Base-by-base conservation (phyloP, 2,329 filamentous ascomycete genomes). In the Byssothecium circinans region DNA sequence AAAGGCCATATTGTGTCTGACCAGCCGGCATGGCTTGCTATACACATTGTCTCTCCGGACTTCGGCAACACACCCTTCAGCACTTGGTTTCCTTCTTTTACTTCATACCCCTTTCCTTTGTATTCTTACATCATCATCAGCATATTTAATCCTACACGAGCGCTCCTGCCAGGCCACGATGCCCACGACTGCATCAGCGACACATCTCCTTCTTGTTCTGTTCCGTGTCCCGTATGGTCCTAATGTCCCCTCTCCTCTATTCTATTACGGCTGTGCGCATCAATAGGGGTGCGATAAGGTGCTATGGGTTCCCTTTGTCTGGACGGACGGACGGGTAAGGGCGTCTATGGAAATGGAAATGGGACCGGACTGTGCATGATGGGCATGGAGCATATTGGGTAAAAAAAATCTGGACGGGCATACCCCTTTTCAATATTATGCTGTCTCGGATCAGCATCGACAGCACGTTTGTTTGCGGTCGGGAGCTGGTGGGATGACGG, bases 371-470 rank as follows among this genome's bases (percentile, higher is more conserved):
- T 58, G 52, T 59, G 58, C 62, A 69, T 64, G 47, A 55, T 14
- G 29, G 46, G 62, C 62, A 62, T 62, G 62, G 61, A 56, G 60
- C 62, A 66, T 65, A 54, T 59, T 18, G 56, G 62, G 47, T 49
- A 52, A 53, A 54, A 54, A 51, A 32, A 14, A 32, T 14, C 12
- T 39, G 49, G 50, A 49, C 41, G 58, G 58, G 54, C 61, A 60
- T 56, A 60, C 52, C 52, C 54, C 56, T 51, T 65, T 50, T 58
- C 29, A 32, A 32, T 58, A 47, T 61, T 49, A 55, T 56, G 58
- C 64, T 55, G 54, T 49, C 47, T 38, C 46, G 49, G 45, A 25
- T 43, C 35, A 41, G 43, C 37, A 33, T 34, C 17, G 37, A 30
- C 41, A 29, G 29, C 11, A 42, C 34, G 18, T 32, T 12, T 32